phyloP scores from a whole-genome alignment of 1,284 basidiomycete genomes.

The Xerocomus subilludens region DNA sequence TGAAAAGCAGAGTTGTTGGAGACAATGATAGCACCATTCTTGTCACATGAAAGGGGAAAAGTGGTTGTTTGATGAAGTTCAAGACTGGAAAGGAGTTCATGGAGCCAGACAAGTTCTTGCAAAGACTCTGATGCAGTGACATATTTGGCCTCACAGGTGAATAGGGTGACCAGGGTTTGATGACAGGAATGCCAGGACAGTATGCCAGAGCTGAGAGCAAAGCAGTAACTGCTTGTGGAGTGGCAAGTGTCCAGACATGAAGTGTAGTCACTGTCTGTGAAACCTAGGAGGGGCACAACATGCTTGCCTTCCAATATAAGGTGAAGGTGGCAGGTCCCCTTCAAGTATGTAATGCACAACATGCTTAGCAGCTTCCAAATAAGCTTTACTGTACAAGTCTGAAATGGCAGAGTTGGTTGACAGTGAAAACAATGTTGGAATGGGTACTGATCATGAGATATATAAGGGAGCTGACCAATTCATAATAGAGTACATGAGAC shows the following conservation, averaged over 20 bases:
- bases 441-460: not conserved
- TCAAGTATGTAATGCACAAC: not conserved
- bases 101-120: not conserved
- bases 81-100: not conserved
- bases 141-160: not conserved
- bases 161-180: not conserved
- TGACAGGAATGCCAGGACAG: not conserved
- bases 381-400: not conserved
- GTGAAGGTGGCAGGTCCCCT: not conserved
- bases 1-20: too few species aligned
- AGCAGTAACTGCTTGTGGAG: constrained; percentile 24
- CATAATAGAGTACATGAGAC: not conserved
- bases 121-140: not conserved
- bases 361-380: constrained; percentile 12
- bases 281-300: not conserved
- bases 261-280: constrained; percentile 57
- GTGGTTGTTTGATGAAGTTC: not conserved
- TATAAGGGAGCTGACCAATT: too few species aligned
- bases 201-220: not conserved
- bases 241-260: constrained; percentile 45
- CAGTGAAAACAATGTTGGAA: not conserved
- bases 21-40: not conserved
- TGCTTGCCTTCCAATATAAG: not conserved
- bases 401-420: not conserved
- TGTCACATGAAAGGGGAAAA: not conserved